Conservation (phyloP, 2,329 filamentous ascomycete genomes). For the Tolypocladium capitatum region DNA sequence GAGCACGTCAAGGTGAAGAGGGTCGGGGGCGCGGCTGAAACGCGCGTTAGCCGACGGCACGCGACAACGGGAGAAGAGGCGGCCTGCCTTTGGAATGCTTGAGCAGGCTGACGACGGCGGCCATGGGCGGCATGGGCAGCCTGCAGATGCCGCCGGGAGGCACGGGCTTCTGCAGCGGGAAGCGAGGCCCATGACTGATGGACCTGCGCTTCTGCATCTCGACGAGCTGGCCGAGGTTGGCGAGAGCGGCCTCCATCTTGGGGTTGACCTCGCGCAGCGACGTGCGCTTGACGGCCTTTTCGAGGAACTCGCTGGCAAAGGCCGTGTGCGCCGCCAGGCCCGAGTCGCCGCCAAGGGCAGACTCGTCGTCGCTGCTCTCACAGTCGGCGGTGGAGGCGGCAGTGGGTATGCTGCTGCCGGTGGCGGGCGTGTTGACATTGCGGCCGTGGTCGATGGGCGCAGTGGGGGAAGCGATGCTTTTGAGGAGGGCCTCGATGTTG, state of each 20-base stretch:
- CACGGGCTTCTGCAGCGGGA: slow-evolving; percentile 30
- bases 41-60: slow-evolving; percentile 1
- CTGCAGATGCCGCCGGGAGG: slow-evolving; percentile 34
- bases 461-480: slow-evolving; percentile 19
- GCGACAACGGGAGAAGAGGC: background rate
- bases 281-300: slow-evolving; percentile 36
- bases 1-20: slow-evolving; percentile 37
- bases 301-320: slow-evolving; percentile 41
- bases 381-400: slow-evolving; percentile 18
- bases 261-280: slow-evolving; percentile 31
- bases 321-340: slow-evolving; percentile 35
- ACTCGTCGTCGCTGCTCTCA: slow-evolving; percentile 26
- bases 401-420: slow-evolving; percentile 11
- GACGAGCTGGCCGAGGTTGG: slow-evolving; percentile 38
- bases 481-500: slow-evolving; percentile 30
- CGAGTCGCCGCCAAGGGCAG: slow-evolving; percentile 32
- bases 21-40: slow-evolving; percentile 28
- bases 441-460: slow-evolving; percentile 8
- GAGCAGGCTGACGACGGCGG: slow-evolving; percentile 33
- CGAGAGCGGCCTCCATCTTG: slow-evolving; percentile 38
- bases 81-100: slow-evolving; percentile 32
- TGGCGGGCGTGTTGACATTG: slow-evolving; percentile 10
- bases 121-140: slow-evolving; percentile 40
- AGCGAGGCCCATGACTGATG: slow-evolving; percentile 28
- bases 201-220: slow-evolving; percentile 32